Evolutionary conservation across 2,329 filamentous ascomycete species (phyloP).

Genomic region (Ophiostoma ulmi): DNA sequence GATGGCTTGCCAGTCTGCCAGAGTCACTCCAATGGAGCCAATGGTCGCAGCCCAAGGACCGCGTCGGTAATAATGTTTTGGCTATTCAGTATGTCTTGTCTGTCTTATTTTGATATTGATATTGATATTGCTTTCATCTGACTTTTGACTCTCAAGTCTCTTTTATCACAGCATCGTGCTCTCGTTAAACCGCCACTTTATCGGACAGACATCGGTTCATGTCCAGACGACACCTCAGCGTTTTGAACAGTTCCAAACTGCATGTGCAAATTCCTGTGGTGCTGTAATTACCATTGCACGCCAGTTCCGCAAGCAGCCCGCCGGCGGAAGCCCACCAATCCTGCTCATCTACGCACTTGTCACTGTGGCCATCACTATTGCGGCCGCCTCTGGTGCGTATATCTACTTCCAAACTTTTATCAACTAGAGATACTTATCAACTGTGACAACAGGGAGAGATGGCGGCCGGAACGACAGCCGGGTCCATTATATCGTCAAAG

Average conservation of each 20-base stretch:
- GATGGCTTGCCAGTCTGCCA: neutral
- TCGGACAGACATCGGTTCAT: neutral
- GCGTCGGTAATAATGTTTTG: neutral
- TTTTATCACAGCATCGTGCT: conserved; percentile 1
- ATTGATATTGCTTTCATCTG: neutral
- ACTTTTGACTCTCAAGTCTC: neutral
- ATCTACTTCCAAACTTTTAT: neutral
- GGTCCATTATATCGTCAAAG: neutral
- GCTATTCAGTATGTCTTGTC: neutral
- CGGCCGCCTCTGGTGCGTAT: neutral
- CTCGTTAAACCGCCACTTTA: neutral
- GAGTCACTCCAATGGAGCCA: conserved; percentile 2
- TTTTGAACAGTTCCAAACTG: neutral
- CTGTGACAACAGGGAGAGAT: neutral
- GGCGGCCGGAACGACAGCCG: neutral
- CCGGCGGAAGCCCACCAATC: neutral
- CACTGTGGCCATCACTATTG: neutral
- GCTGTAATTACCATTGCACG: conserved; percentile 2
- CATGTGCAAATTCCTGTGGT: neutral
- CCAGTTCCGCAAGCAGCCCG: conserved; percentile 3
- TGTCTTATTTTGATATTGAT: neutral
- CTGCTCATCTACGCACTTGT: conserved; percentile 5
- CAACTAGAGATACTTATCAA: neutral
- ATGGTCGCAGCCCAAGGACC: conserved; percentile 6
- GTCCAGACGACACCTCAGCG: neutral